Evolutionary conservation across 2,329 filamentous ascomycete species (phyloP).

Genomic region (Hypoxylon sp.): DNA sequence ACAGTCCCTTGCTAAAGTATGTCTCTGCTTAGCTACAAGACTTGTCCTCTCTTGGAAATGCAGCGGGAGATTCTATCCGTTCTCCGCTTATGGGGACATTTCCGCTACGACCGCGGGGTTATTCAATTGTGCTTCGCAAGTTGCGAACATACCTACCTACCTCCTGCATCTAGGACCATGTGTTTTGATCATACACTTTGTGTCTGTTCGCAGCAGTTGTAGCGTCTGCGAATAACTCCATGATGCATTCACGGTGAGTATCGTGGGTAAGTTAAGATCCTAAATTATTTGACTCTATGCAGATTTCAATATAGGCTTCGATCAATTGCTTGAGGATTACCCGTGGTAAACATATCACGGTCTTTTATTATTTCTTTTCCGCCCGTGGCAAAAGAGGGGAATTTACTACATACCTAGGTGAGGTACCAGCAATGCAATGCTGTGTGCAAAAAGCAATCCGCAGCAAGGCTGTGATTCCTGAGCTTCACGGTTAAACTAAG

Average conservation of each 20-base stretch:
- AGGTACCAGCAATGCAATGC: conserved; percentile 5
- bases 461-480: conserved; percentile 24
- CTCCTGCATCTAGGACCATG: conserved; percentile 9
- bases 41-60: conserved; percentile 39
- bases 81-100: conserved; percentile 32
- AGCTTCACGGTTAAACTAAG: conserved; percentile 38
- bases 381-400: conserved; percentile 4
- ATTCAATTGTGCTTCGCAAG: conserved; percentile 10
- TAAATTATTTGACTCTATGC: conserved; percentile 22
- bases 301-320: conserved; percentile 16
- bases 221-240: not conserved
- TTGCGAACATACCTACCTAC: conserved; percentile 1
- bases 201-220: conserved; percentile 10
- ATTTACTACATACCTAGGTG: too few species aligned
- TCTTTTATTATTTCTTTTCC: conserved; percentile 17
- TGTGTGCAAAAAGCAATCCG: not conserved
- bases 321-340: conserved; percentile 21
- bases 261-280: conserved; percentile 21
- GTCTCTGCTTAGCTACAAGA: conserved; percentile 22
- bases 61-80: conserved; percentile 39
- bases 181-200: conserved; percentile 16
- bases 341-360: not conserved
- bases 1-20: conserved; percentile 32
- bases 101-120: conserved; percentile 31
- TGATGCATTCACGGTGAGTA: conserved; percentile 23